A percentile compares a stretch with the other conserved stretches of the same genome.
phyloP scores from a whole-genome alignment of 2,329 filamentous ascomycete species.

The Neonectria faginata region DNA sequence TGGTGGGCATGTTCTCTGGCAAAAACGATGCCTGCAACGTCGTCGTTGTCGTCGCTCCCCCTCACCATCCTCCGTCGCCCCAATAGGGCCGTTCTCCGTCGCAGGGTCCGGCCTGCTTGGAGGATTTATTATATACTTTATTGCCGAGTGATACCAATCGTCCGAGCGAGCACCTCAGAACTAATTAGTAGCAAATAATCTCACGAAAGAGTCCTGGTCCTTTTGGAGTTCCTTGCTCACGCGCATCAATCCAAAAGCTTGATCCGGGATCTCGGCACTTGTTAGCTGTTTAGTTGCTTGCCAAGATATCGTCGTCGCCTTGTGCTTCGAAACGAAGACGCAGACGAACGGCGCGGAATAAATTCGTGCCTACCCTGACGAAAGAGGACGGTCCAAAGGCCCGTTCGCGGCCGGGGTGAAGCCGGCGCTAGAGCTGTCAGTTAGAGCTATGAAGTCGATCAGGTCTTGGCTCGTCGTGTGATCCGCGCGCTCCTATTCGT shows the following conservation, averaged over 20 bases:
- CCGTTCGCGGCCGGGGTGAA: not conserved
- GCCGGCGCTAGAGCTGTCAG: not conserved
- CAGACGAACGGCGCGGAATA: not conserved
- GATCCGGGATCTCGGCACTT: not conserved
- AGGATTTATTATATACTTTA: not conserved
- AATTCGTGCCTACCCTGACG: not conserved
- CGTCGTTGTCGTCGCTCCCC: too few species aligned
- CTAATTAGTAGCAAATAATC: not conserved
- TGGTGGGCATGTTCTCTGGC: constrained; percentile 8
- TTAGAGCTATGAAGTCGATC: not conserved
- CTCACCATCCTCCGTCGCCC: constrained; percentile 11
- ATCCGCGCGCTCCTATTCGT: not conserved
- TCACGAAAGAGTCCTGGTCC: not conserved
- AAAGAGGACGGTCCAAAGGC: not conserved
- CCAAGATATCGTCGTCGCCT: not conserved
- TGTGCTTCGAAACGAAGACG: not conserved
- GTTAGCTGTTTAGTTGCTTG: not conserved
- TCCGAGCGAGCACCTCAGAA: too few species aligned
- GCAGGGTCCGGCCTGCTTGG: constrained; percentile 6
- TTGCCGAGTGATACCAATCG: not conserved
- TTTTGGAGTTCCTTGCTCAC: not conserved
- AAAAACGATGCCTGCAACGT: not conserved
- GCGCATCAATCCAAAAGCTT: not conserved
- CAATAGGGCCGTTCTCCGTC: constrained; percentile 14
- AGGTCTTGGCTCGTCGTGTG: too few species aligned